phyloP scores from a whole-genome alignment of 2,329 filamentous ascomycete species.

The Nigrospora sphaerica region DNA sequence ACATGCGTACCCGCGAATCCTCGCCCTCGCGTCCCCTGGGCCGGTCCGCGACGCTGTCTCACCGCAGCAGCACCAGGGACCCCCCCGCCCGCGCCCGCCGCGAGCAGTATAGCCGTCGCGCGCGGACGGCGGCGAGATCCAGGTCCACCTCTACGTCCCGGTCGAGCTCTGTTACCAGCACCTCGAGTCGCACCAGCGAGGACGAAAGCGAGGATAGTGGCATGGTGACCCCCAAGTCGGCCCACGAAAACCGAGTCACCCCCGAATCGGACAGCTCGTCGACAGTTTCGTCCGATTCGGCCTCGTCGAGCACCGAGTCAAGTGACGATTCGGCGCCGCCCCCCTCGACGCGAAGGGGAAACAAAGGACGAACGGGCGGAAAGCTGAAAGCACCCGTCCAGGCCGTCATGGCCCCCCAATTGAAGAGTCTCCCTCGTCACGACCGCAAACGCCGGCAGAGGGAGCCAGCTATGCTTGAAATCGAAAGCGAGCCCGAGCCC shows the following conservation, averaged over 20 bases:
- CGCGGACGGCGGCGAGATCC: slow-evolving; percentile 15
- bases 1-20: slow-evolving; percentile 20
- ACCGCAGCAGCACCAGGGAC: slow-evolving; percentile 13
- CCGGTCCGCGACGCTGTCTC: slow-evolving; percentile 13
- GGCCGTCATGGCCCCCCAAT: neutral
- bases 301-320: slow-evolving; percentile 21
- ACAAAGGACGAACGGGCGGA: neutral
- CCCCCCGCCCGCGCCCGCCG: slow-evolving; percentile 13
- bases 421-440: neutral
- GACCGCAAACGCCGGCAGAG: slow-evolving; percentile 1
- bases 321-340: neutral
- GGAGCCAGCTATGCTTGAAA: slow-evolving; percentile 6
- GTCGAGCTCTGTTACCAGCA: slow-evolving; percentile 13
- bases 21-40: slow-evolving; percentile 16
- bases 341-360: slow-evolving; percentile 18
- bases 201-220: neutral
- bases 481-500: slow-evolving; percentile 6
- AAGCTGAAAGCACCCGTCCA: neutral
- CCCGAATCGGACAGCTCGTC: slow-evolving; percentile 26
- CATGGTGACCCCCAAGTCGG: slow-evolving; percentile 23
- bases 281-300: slow-evolving; percentile 28
- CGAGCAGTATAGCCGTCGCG: slow-evolving; percentile 14
- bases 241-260: slow-evolving; percentile 28
- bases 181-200: slow-evolving; percentile 11
- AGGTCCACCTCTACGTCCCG: slow-evolving; percentile 9